Conservation (phyloP, 768 basidiomycete genomes). For the Suillus sp. region DNA sequence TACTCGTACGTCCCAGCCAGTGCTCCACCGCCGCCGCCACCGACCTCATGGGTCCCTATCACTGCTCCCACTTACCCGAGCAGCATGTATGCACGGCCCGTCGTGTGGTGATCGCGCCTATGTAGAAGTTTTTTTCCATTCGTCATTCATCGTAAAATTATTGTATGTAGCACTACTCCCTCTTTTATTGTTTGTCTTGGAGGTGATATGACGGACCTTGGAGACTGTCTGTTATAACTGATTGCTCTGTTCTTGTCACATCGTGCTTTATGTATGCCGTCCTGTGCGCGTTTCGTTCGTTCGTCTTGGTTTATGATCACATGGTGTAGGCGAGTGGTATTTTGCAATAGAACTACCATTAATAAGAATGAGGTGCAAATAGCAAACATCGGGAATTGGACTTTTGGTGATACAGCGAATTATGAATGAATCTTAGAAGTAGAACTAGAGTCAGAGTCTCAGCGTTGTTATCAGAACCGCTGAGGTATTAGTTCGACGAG, state of each 20-base stretch:
- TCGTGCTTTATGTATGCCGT: neutral
- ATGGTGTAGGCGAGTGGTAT: neutral
- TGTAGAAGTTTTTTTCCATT: neutral
- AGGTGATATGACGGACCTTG: conserved; percentile 1
- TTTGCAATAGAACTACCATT: neutral
- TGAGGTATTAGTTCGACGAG: no score
- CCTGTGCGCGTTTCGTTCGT: neutral
- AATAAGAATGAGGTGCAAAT: neutral
- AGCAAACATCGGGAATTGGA: no score
- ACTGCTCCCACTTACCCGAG: neutral
- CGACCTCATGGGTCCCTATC: conserved; percentile 1
- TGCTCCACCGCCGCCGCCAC: neutral
- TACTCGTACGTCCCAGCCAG: neutral
- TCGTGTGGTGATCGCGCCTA: conserved; percentile 2
- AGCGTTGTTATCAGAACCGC: no score
- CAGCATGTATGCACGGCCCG: neutral
- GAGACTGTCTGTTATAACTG: neutral
- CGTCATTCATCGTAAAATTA: neutral
- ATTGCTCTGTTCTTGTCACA: neutral
- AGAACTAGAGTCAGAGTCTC: no score
- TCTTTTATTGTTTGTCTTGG: neutral
- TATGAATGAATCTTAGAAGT: no score
- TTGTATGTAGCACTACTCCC: conserved; percentile 2
- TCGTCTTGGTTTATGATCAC: neutral
- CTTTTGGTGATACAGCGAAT: no score